phyloP scores from a whole-genome alignment of 192 early-diverging fungal species.

The Podila epigama region DNA sequence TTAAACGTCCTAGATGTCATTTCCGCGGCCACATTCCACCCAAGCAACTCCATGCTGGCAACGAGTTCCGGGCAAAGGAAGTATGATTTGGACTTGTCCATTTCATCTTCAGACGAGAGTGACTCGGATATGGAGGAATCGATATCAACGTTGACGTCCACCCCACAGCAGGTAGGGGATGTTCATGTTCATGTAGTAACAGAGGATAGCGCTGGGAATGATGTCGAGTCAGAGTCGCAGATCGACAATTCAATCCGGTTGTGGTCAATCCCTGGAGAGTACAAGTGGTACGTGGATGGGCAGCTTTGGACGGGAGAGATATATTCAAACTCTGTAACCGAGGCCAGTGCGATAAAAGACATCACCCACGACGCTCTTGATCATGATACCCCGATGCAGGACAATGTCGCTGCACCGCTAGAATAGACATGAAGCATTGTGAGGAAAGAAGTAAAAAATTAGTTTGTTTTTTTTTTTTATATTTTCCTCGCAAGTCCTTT shows the following conservation, averaged over 20 bases:
- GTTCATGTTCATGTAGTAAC: neutral
- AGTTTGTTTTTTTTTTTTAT: neutral
- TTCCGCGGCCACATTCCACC: slow-evolving; percentile 67
- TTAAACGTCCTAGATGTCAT: too few species aligned
- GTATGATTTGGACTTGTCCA: slow-evolving; percentile 31
- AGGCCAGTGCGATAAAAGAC: neutral
- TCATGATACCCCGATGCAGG: neutral
- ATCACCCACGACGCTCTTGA: neutral
- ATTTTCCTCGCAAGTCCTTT: neutral
- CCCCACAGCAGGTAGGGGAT: slow-evolving; percentile 2
- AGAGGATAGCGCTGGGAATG: slow-evolving; percentile 17
- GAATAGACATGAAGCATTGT: neutral
- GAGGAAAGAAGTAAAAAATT: too few species aligned
- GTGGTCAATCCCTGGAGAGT: slow-evolving; percentile 47
- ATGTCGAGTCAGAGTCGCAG: neutral
- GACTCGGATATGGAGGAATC: slow-evolving; percentile 2
- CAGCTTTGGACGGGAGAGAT: slow-evolving; percentile 13
- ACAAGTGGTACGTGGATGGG: slow-evolving; percentile 37
- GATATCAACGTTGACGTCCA: neutral
- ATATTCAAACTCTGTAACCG: too few species aligned
- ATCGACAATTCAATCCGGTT: slow-evolving; percentile 55
- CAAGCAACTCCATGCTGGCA: slow-evolving; percentile 68
- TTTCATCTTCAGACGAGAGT: slow-evolving; percentile 1
- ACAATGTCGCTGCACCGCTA: neutral
- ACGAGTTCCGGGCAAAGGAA: slow-evolving; percentile 80